These are phyloP conservation scores for Hevea brasiliensis DNA, from an alignment of 345 rosid species.

Conservation along the genomic window DNA sequence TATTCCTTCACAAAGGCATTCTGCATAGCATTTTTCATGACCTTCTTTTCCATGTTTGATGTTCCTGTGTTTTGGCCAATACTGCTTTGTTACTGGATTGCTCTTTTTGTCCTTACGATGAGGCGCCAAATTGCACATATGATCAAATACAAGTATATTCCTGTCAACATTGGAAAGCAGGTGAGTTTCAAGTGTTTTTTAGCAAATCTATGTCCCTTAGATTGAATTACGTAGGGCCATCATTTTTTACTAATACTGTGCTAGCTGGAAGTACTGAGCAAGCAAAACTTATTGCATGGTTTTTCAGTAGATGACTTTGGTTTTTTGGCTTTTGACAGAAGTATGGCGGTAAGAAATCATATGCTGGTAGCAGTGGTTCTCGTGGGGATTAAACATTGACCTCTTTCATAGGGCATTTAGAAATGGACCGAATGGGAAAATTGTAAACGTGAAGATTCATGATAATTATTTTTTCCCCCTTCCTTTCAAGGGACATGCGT, in stretches of 20 bases:
- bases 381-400: slow-evolving; percentile 49
- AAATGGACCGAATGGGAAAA: slow-evolving; percentile 21
- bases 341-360: slow-evolving; percentile 53
- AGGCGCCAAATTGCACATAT: slow-evolving; percentile 81
- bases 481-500: slow-evolving; percentile 17
- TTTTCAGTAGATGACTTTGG: neutral
- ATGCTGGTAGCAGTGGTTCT: slow-evolving; percentile 53
- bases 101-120: slow-evolving; percentile 80
- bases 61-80: slow-evolving; percentile 95
- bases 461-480: slow-evolving; percentile 30
- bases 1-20: slow-evolving; percentile 82
- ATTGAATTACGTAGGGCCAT: neutral
- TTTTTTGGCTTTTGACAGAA: slow-evolving; percentile 32
- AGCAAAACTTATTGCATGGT: too few species aligned
- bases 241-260: neutral
- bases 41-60: slow-evolving; percentile 79
- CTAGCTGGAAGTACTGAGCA: neutral
- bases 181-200: slow-evolving; percentile 31
- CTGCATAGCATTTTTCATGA: slow-evolving; percentile 75
- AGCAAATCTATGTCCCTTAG: neutral
- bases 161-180: slow-evolving; percentile 80
- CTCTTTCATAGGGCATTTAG: slow-evolving; percentile 20
- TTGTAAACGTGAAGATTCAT: slow-evolving; percentile 29
- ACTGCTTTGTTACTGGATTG: slow-evolving; percentile 77
- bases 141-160: slow-evolving; percentile 76